These are phyloP conservation scores for Salix purpurea DNA, from an alignment of 345 rosid species.

Conservation along the genomic window DNA sequence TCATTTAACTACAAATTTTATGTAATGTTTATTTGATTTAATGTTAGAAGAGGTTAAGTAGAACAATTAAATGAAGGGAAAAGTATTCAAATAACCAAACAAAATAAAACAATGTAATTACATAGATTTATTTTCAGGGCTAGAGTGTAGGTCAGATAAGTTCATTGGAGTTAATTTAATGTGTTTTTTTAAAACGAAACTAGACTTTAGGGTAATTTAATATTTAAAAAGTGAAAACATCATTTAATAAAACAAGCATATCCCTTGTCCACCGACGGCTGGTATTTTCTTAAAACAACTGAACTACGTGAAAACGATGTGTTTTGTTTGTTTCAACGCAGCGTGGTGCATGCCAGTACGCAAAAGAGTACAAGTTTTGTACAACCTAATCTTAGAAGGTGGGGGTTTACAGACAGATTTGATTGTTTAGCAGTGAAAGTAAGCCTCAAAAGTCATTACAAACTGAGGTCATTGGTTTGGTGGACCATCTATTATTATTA, in stretches of 20 bases:
- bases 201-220: too few relatives aligned
- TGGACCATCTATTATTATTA: slow-evolving; percentile 5
- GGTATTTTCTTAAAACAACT: not conserved
- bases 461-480: not conserved
- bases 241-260: too few relatives aligned
- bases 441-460: not conserved
- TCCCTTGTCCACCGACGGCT: not conserved
- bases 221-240: too few relatives aligned
- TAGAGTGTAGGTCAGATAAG: too few relatives aligned
- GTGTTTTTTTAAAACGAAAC: too few relatives aligned
- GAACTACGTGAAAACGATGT: not conserved
- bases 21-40: not conserved
- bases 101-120: too few relatives aligned
- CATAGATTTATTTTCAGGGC: too few relatives aligned
- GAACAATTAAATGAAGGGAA: too few relatives aligned
- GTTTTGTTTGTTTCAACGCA: not conserved
- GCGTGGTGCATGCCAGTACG: not conserved
- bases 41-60: not conserved
- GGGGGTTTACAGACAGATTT: not conserved
- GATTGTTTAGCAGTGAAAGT: not conserved
- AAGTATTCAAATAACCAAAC: too few relatives aligned
- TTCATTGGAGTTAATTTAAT: too few relatives aligned
- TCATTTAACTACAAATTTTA: not conserved
- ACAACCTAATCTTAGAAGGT: not conserved
- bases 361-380: slow-evolving; percentile 15